Evolutionary conservation across 139 green algal genomes (phyloP), one percentile per base, ranked within the genome.

Genomic region (Chlamydomonas sp.): DNA sequence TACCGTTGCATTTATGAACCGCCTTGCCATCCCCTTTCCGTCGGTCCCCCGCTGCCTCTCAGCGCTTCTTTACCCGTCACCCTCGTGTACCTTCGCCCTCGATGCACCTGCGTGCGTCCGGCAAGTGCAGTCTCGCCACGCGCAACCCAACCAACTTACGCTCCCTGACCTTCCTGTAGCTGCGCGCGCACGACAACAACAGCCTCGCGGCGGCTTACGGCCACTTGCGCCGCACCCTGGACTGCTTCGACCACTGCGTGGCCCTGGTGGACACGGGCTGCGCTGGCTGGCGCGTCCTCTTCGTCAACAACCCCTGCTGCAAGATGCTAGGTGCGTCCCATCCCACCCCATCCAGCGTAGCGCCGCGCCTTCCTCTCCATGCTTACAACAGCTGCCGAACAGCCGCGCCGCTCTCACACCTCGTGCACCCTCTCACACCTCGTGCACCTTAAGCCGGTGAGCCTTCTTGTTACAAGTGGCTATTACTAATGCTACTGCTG

Each of bases 221-320:
- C 71, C 82, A 93, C 57, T 84, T 93, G 63, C 88, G 90, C 69
- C 90, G 90, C 59, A 87, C 90, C 2, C 62, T 93, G n/a, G 90
- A 93, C 77, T 88, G 85, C 75, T 91, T 91, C n/a, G 90, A 93
- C 20, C 85, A 91, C 80, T 93, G 90, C 62, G 90, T 93, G 58
- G 80, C 82, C 59, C 90, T 93, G 63, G 66, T 93, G 76, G 90
- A 93, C 76, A 91, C 83, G 2, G 16, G 69, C 67, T 62, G 61
- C 7, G 17, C 75, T 4, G 90, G 90, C 49, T 91, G 84, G 86
- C 59, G 77, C 63, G 75, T 93, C 1, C 18, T 90, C 16, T 93
- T 89, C 69, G 80, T 89, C 20, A 93, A 93, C 80, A 85, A 88
- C 8, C 67, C 80, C 1, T 85, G 77, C 64, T 83, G 69, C 74